These are phyloP conservation scores for Mrakia gelida DNA, from an alignment of 768 basidiomycete species.

Conservation along the genomic window DNA sequence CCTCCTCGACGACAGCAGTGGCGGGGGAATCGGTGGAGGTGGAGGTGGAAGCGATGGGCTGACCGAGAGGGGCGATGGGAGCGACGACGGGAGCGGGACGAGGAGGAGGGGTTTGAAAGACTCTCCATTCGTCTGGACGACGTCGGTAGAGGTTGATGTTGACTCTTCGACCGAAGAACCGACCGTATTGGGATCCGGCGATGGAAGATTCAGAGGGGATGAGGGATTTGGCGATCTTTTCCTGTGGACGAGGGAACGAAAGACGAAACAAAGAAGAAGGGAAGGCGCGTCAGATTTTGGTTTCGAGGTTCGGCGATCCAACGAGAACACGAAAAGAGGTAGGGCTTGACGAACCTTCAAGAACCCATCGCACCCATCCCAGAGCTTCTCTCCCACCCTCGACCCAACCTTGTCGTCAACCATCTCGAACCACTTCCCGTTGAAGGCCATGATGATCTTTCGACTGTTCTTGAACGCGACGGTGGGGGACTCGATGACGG, in stretches of 20 bases:
- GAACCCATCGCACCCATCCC: slow-evolving; percentile 86
- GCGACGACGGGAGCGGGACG: not conserved
- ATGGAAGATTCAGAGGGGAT: slow-evolving; percentile 66
- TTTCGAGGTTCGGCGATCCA: not conserved
- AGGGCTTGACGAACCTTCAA: slow-evolving; percentile 61
- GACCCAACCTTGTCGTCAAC: slow-evolving; percentile 89
- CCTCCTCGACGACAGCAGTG: not conserved
- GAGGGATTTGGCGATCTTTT: slow-evolving; percentile 83
- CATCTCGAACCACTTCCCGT: slow-evolving; percentile 68
- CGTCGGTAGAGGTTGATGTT: slow-evolving; percentile 73
- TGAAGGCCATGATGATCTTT: slow-evolving; percentile 64
- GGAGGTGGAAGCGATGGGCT: not conserved
- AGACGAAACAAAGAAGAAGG: not conserved
- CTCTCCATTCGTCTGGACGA: slow-evolving; percentile 78
- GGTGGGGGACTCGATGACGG: slow-evolving; percentile 60
- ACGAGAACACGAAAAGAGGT: too few species aligned
- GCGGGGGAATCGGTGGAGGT: not conserved
- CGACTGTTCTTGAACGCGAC: slow-evolving; percentile 47
- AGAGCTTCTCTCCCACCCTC: slow-evolving; percentile 83
- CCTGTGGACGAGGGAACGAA: slow-evolving; percentile 54
- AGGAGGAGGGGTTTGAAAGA: slow-evolving; percentile 51
- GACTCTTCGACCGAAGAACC: slow-evolving; percentile 75
- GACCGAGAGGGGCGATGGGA: not conserved
- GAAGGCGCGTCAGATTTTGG: slow-evolving; percentile 2
- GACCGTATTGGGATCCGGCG: slow-evolving; percentile 74